Evolutionary conservation across 345 rosid species (phyloP).

Genomic region (Firmiana major): DNA sequence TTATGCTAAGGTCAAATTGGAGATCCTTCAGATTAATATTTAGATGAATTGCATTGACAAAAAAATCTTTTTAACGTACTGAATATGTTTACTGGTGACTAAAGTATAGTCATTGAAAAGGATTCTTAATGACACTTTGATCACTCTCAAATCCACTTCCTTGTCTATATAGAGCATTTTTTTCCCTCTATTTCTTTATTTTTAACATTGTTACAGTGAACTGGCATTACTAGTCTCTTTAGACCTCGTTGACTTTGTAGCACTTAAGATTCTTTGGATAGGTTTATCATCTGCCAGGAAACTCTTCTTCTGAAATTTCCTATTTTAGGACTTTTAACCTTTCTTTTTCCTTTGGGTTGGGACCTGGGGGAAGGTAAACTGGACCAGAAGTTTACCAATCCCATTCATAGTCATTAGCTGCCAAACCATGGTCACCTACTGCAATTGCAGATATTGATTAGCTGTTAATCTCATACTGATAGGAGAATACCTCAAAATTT

Average conservation of each 20-base stretch:
- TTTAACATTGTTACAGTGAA: background rate
- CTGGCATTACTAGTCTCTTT: background rate
- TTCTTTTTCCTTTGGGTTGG: too few species aligned
- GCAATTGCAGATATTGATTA: background rate
- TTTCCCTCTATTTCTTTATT: too few species aligned
- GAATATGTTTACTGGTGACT: background rate
- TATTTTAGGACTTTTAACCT: too few species aligned
- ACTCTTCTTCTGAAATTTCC: too few species aligned
- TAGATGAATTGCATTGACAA: background rate
- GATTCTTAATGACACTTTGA: background rate
- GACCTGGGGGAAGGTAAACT: too few species aligned
- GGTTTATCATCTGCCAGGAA: too few species aligned
- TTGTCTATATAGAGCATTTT: background rate
- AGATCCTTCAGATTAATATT: background rate
- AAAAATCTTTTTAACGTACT: background rate
- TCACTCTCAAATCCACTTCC: background rate
- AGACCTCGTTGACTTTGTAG: too few species aligned
- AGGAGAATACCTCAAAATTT: too few species aligned
- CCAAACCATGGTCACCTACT: background rate
- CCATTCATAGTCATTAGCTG: background rate
- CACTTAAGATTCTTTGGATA: too few species aligned
- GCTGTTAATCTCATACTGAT: too few species aligned
- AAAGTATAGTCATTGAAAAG: background rate
- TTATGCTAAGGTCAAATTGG: background rate
- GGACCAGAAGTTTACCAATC: background rate